phyloP scores from a whole-genome alignment of 1,284 basidiomycete genomes.

The Thecaphora frezii region DNA sequence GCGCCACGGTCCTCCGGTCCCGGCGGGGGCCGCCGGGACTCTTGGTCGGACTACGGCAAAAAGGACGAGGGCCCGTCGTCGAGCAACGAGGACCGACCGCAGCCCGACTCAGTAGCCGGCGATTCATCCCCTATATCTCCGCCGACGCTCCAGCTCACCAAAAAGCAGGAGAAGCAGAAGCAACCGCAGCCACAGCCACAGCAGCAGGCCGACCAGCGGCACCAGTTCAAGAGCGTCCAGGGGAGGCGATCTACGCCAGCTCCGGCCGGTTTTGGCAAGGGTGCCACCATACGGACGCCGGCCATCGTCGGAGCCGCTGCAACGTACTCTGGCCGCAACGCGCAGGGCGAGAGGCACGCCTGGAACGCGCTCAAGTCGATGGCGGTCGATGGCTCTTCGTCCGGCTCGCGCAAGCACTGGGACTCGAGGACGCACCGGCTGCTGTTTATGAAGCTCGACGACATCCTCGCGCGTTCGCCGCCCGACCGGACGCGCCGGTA shows the following conservation, averaged over 20 bases:
- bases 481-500: conserved; percentile 26
- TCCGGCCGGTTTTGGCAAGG: background rate
- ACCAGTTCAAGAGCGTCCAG: background rate
- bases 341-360: background rate
- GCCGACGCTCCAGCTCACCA: background rate
- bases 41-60: too few relatives aligned
- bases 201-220: background rate
- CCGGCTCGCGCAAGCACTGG: conserved; percentile 1
- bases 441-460: conserved; percentile 37
- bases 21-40: too few relatives aligned
- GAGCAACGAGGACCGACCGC: too few relatives aligned
- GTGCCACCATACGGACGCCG: too few relatives aligned
- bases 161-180: background rate
- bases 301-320: too few relatives aligned
- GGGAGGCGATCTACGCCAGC: background rate
- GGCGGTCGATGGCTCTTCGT: background rate
- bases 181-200: background rate
- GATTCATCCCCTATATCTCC: background rate
- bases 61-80: too few relatives aligned
- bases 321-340: too few relatives aligned
- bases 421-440: conserved; percentile 6
- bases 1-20: too few relatives aligned
- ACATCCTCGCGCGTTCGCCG: conserved; percentile 23
- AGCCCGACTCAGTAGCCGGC: background rate
- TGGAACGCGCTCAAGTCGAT: background rate